Conservation (phyloP, 495 filamentous ascomycete species). For the Penicillium turbatum region DNA sequence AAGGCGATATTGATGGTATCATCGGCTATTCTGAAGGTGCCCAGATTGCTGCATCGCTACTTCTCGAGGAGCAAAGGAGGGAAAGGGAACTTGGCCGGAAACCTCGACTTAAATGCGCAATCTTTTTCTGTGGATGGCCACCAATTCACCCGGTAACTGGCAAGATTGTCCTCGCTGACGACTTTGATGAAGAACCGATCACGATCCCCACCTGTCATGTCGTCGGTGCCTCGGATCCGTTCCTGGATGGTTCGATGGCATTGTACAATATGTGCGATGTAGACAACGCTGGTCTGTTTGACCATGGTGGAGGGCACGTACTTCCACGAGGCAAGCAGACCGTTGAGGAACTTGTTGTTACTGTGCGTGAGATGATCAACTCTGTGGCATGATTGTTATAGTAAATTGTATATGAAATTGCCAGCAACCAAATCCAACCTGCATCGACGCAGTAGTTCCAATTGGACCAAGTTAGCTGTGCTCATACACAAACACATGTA, state of each 20-base stretch:
- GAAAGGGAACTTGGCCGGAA: slow-evolving; percentile 32
- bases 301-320: slow-evolving; percentile 54
- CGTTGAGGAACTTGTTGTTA: slow-evolving; percentile 30
- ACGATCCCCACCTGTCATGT: slow-evolving; percentile 54
- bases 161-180: slow-evolving; percentile 42
- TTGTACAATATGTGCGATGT: slow-evolving; percentile 52
- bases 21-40: slow-evolving; percentile 63
- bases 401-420: background rate
- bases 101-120: slow-evolving; percentile 49
- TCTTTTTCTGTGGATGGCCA: slow-evolving; percentile 54
- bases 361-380: slow-evolving; percentile 17
- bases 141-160: slow-evolving; percentile 45
- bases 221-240: slow-evolving; percentile 54
- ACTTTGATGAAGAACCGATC: slow-evolving; percentile 42
- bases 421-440: background rate
- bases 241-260: slow-evolving; percentile 47
- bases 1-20: slow-evolving; percentile 37
- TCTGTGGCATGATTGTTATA: background rate
- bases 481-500: background rate
- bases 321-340: slow-evolving; percentile 49
- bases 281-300: slow-evolving; percentile 47
- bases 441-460: background rate
- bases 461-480: background rate
- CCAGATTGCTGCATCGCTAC: slow-evolving; percentile 51
- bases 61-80: slow-evolving; percentile 45